Base-by-base conservation (phyloP, 2,329 filamentous ascomycete species). In the Metarhizium anisopliae region DNA sequence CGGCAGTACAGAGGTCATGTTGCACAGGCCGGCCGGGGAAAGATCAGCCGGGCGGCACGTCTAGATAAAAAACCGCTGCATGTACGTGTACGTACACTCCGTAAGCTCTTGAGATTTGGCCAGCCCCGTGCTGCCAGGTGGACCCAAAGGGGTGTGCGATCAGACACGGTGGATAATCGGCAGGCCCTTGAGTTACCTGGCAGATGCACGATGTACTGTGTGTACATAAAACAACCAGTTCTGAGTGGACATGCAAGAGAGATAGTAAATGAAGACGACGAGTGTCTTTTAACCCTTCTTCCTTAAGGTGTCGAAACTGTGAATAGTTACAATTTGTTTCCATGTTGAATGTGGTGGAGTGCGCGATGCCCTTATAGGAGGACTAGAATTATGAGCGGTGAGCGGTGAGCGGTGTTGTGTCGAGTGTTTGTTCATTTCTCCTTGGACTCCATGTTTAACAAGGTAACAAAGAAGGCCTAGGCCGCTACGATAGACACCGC, bases 181-280 rank as follows among this genome's bases (percentile, higher is more conserved):
- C 32, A n/a, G 36, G 7, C 20, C 10, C 10, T 40, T 38, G 35
- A n/a, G 30, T 36, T 38, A 20, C 50, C 50, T 25, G 25, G 25
- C 25, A 25, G 25, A 25, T 25, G 25, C 4, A 25, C 25, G 25
- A 25, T 25, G 25, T 25, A 25, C 25, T 25, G 25, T 25, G 4
- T 25, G 25, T 25, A 25, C 25, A 25, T 25, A 25, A 25, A 25
- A 25, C 25, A 25, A 25, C 25, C 4, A 58, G 55, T 54, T 52
- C 58, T 58, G 59, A 55, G 53, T 54, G 56, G 56, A 43, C 51
- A 56, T 60, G 59, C 58, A 60, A 59, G 59, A 57, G 59, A 58
- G 53, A 55, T 25, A 25, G 20, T 25, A 25, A 25, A 25, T 25
- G 25, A 25, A 25, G 25, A 25, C 25, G 25, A 25, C 25, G 25